A percentile compares a stretch with the other conserved stretches of the same genome.
Conservation (phyloP, 495 filamentous ascomycete species). For the Hyaloscypha hepaticicola region DNA sequence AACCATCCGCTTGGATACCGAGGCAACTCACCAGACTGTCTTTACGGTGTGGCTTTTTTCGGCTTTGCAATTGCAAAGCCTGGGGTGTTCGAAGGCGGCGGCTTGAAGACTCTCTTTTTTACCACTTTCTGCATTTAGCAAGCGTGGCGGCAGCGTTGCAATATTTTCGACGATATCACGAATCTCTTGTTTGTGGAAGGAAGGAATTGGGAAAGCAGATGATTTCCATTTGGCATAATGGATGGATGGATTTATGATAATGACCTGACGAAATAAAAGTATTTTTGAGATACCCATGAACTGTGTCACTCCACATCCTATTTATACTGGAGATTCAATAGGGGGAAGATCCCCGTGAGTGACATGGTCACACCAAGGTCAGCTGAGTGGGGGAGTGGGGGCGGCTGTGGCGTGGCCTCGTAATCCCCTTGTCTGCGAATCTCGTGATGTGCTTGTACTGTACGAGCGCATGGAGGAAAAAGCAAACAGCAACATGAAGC, state of each 20-base stretch:
- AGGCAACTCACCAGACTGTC: slow-evolving; percentile 33
- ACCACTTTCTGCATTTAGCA: slow-evolving; percentile 31
- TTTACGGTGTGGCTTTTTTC: slow-evolving; percentile 25
- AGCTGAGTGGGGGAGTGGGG: not conserved
- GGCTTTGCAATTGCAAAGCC: slow-evolving; percentile 9
- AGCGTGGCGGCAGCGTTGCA: slow-evolving; percentile 30
- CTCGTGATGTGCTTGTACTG: slow-evolving; percentile 12
- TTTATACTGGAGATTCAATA: not conserved
- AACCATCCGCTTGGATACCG: slow-evolving; percentile 29
- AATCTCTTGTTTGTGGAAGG: not conserved
- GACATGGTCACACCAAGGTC: not conserved
- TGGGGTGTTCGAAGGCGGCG: slow-evolving; percentile 13
- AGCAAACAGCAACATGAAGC: not conserved
- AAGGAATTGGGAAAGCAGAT: not conserved
- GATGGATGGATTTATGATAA: slow-evolving; percentile 20
- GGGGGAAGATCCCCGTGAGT: not conserved
- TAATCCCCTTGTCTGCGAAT: slow-evolving; percentile 5
- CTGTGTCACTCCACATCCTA: slow-evolving; percentile 1
- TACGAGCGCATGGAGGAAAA: not conserved
- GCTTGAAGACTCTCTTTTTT: slow-evolving; percentile 28
- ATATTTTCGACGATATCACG: slow-evolving; percentile 17
- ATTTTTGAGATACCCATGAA: slow-evolving; percentile 23
- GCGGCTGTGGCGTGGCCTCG: slow-evolving; percentile 1
- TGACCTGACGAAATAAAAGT: slow-evolving; percentile 29
- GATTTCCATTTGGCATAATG: slow-evolving; percentile 19